Conservation (phyloP, 2,329 filamentous ascomycete species). For the Cladosporium sp. region DNA sequence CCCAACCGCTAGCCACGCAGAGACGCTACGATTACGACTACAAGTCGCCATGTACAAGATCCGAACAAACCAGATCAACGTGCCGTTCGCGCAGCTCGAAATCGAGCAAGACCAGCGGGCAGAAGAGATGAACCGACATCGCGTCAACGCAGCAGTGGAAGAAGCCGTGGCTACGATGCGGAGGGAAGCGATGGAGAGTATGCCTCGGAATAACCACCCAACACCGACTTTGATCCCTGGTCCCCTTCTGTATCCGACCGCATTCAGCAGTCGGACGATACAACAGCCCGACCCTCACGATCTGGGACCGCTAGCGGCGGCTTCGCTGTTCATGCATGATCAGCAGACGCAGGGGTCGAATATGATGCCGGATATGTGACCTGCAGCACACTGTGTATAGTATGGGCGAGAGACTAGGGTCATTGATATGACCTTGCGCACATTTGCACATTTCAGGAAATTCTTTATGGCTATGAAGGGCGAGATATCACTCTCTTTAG, state of each 20-base stretch:
- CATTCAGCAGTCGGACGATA: slow-evolving; percentile 35
- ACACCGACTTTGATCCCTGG: slow-evolving; percentile 28
- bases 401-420: too few species aligned
- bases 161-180: slow-evolving; percentile 25
- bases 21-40: slow-evolving; percentile 64
- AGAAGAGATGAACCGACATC: not conserved
- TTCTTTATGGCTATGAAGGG: too few species aligned
- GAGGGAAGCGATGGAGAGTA: slow-evolving; percentile 16
- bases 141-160: slow-evolving; percentile 18
- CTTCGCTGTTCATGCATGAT: not conserved
- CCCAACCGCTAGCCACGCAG: slow-evolving; percentile 51
- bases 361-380: not conserved
- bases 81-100: slow-evolving; percentile 58
- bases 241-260: slow-evolving; percentile 37
- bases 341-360: not conserved
- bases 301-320: not conserved
- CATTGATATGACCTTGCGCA: too few species aligned
- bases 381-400: too few species aligned
- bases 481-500: too few species aligned
- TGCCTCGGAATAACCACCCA: not conserved
- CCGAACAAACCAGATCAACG: slow-evolving; percentile 64
- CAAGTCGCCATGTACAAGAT: slow-evolving; percentile 71
- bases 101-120: slow-evolving; percentile 25
- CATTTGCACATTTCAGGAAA: too few species aligned
- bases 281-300: slow-evolving; percentile 14